Evolutionary conservation across 208 protist genomes (phyloP).

Genomic region (Leishmania mexicana): DNA sequence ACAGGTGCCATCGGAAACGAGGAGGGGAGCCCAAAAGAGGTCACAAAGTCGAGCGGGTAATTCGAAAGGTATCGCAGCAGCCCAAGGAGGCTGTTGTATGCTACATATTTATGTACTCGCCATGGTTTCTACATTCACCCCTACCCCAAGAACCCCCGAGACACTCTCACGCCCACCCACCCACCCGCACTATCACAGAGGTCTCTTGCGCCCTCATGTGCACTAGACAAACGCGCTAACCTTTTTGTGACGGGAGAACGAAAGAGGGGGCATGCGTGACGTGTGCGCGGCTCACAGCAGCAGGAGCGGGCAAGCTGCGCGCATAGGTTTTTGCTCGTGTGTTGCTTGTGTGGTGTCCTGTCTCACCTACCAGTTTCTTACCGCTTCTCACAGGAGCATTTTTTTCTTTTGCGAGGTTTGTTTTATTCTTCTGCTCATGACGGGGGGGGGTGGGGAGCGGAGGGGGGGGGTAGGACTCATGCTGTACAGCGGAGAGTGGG

Average conservation of each 20-base stretch:
- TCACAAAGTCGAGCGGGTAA: not conserved
- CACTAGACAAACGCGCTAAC: not conserved
- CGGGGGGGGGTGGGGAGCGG: not conserved
- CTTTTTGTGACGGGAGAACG: not conserved
- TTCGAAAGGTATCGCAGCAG: not conserved
- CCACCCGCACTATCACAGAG: not conserved
- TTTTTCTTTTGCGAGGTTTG: not conserved
- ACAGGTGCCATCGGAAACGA: not conserved
- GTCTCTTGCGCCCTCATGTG: not conserved
- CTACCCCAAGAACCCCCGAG: not conserved
- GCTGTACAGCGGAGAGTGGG: not conserved
- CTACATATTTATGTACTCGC: not conserved
- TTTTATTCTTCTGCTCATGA: not conserved
- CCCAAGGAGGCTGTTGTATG: no score
- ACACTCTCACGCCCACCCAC: not conserved
- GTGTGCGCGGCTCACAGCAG: not conserved
- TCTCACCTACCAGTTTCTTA: not conserved
- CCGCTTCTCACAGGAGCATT: not conserved
- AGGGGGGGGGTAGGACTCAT: not conserved
- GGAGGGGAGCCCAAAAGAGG: not conserved
- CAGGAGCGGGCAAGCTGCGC: not conserved
- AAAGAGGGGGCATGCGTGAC: not conserved
- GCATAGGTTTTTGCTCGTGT: not conserved
- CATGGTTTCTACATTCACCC: not conserved
- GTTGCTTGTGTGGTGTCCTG: not conserved